Conservation (phyloP, 169 alveolate species). For the Plasmodium sp. region DNA sequence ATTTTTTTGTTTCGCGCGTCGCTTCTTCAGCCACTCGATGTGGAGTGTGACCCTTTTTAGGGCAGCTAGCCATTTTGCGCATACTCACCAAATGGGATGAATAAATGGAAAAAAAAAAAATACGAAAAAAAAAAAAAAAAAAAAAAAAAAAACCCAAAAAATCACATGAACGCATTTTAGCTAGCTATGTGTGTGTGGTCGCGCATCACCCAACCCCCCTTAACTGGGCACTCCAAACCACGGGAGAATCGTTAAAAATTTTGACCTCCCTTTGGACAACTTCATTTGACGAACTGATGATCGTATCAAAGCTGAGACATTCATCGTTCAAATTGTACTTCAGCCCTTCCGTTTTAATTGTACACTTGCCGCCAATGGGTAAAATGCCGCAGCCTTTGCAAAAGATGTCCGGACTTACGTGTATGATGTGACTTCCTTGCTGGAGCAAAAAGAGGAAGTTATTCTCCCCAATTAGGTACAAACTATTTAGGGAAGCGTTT, state of each 20-base stretch:
- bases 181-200: neutral
- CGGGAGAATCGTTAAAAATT: constrained; percentile 26
- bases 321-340: constrained; percentile 64
- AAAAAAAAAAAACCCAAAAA: neutral
- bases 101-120: neutral
- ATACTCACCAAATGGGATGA: neutral
- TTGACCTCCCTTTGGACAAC: neutral
- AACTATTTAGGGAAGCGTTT: constrained; percentile 6
- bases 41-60: neutral
- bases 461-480: constrained; percentile 72
- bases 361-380: constrained; percentile 65
- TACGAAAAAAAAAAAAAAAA: neutral
- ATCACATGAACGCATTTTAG: neutral
- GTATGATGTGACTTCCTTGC: constrained; percentile 42
- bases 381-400: constrained; percentile 50
- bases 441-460: constrained; percentile 65
- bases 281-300: constrained; percentile 72
- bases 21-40: neutral
- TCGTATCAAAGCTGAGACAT: constrained; percentile 52
- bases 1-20: constrained; percentile 2
- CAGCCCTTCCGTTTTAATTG: constrained; percentile 60
- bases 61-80: constrained; percentile 2
- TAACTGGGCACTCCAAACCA: constrained; percentile 33
- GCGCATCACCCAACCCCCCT: neutral
- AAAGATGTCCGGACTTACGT: constrained; percentile 9